A percentile compares a stretch with the other conserved stretches of the same genome.
phyloP scores from a whole-genome alignment of 306 rosid genomes.

The Purshia tridentata region DNA sequence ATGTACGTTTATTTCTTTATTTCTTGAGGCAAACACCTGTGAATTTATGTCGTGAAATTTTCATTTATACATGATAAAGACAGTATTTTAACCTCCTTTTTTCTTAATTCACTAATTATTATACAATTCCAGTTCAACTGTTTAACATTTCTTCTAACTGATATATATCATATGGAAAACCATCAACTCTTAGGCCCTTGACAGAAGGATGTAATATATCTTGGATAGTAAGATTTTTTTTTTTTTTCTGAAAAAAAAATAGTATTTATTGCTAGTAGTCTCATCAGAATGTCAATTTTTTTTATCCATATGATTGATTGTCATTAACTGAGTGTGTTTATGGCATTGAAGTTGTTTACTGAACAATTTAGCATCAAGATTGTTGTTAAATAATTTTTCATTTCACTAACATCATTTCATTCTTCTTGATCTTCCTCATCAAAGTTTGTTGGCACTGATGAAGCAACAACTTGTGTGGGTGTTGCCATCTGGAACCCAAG shows the following conservation, averaged over 20 bases:
- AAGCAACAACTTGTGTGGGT: slow-evolving; percentile 93
- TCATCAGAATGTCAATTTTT: not conserved
- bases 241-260: no score
- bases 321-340: not conserved
- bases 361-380: not conserved
- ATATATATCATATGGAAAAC: not conserved
- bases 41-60: not conserved
- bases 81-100: not conserved
- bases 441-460: slow-evolving; percentile 90
- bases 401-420: slow-evolving; percentile 3
- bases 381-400: not conserved
- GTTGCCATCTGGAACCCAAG: slow-evolving; percentile 60
- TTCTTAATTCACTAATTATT: not conserved
- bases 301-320: not conserved
- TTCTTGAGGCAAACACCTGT: slow-evolving; percentile 3
- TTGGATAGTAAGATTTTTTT: no score
- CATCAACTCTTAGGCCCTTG: no score
- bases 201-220: no score
- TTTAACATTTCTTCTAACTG: not conserved
- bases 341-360: not conserved
- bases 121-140: not conserved
- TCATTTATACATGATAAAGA: not conserved
- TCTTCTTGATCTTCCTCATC: slow-evolving; percentile 4
- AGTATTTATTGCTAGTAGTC: not conserved
- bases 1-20: slow-evolving; percentile 41